A percentile compares a stretch with the other conserved stretches of the same genome.
Conservation (phyloP, 768 basidiomycete species). For the Lyophyllum decastes region DNA sequence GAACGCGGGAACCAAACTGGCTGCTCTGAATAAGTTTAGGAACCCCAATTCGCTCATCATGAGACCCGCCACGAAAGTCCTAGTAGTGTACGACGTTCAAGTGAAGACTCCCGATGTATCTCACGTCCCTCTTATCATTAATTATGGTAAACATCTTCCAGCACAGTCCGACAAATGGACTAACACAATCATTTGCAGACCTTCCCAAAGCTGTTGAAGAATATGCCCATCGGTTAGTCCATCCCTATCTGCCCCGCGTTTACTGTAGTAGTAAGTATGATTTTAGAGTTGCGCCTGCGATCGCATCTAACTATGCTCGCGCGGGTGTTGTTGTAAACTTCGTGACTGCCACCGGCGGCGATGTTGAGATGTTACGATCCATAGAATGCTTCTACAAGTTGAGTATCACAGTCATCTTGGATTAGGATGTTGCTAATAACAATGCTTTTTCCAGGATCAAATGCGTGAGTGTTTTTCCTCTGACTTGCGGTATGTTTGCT, state of each 20-base stretch:
- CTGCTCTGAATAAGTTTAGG: constrained; percentile 85
- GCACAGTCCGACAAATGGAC: background rate
- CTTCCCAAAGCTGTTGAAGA: constrained; percentile 95
- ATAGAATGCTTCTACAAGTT: constrained; percentile 99
- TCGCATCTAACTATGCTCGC: constrained; percentile 81
- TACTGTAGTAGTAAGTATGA: constrained; percentile 13
- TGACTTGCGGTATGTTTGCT: constrained; percentile 9
- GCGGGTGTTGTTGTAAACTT: constrained; percentile 95
- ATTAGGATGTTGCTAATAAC: constrained; percentile 16
- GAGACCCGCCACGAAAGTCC: constrained; percentile 68
- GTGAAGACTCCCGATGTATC: constrained; percentile 89
- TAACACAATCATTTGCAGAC: constrained; percentile 45
- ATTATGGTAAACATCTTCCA: constrained; percentile 65
- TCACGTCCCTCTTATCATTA: constrained; percentile 91
- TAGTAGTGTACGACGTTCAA: constrained; percentile 93
- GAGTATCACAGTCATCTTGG: constrained; percentile 11
- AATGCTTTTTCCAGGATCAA: constrained; percentile 58
- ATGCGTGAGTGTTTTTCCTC: constrained; percentile 62
- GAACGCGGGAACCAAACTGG: constrained; percentile 79
- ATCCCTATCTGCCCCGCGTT: background rate
- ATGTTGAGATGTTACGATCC: constrained; percentile 96
- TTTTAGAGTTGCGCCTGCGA: constrained; percentile 79
- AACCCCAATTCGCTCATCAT: constrained; percentile 55
- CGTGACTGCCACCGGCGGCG: constrained; percentile 95
- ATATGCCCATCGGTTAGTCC: constrained; percentile 85